Evolutionary conservation across 345 rosid genomes (phyloP), one percentile per base, ranked within the genome.

Genomic region (Populus ilicifolia): DNA sequence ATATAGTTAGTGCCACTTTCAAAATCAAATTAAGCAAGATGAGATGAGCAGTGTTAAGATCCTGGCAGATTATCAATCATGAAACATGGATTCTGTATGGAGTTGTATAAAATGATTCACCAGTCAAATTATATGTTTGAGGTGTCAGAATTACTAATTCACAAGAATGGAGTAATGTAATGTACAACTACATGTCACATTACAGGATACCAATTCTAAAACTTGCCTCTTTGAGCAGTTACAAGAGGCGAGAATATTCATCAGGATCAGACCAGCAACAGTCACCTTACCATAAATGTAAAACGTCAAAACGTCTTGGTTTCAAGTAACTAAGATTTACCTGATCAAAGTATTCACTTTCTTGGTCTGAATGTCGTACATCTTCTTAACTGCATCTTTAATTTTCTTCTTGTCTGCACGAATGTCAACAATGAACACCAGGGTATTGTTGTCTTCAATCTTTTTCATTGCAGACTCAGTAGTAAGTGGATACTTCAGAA

Each of bases 391-490:
- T 8, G 97, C 96, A 76, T 84, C 94, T 79, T 95, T 93, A 14
- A 93, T 95, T 86, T 90, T 93, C 88, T 93, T 92, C 84, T 93
- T 92, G 82, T 92, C 94, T 1, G 99, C 96, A 76, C 94, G 92
- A 41, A 95, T 88, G 90, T 93, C 98, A 41, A 95, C 99, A 70
- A 95, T 95, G 85, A 95, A 95, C 21, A 93, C 97, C 77, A 93
- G 87, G n/a, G 98, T 93, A 81, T 95, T 95, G 87, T 95, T 93
- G 76, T 93, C 99, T 66, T 95, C 99, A 68, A 93, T 95, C 87
- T 93, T 93, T 84, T 93, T 95, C 99, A 92, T 95, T 0, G 98
- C 98, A 10, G 94, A 89, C 79, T 95, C 99, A 1, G 99, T 95
- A 11, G 98, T 95, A 79, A 95, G 89, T n/a, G 98, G 98, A 74